These are phyloP conservation scores for Euryodendron excelsum DNA, from an alignment of 148 eudicot genomes.

Conservation along the genomic window DNA sequence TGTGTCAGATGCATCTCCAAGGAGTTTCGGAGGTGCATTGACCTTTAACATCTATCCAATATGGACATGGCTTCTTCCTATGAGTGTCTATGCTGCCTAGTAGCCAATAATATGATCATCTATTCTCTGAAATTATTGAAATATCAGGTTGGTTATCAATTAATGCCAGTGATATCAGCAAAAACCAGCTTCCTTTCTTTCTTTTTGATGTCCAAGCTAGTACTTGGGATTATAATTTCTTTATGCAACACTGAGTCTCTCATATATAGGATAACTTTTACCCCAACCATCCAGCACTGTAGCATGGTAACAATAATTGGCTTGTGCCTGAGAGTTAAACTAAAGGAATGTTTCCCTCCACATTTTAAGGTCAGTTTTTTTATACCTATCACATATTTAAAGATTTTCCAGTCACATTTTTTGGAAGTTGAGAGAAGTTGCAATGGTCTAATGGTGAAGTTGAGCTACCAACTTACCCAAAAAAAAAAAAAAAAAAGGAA, in stretches of 20 bases:
- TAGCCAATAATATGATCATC: background rate
- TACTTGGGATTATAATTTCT: background rate
- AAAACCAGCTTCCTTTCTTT: background rate
- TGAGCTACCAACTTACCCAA: too few species aligned
- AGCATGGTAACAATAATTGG: constrained; percentile 94
- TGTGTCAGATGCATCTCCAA: background rate
- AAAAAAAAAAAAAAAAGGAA: too few species aligned
- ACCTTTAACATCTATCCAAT: background rate
- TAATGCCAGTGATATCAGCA: background rate
- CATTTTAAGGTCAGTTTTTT: constrained; percentile 75
- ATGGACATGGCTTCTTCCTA: background rate
- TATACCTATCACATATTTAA: background rate
- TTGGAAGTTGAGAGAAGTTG: background rate
- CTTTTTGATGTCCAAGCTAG: background rate
- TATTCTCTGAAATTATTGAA: background rate
- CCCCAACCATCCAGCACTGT: constrained; percentile 89
- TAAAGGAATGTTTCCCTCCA: constrained; percentile 73
- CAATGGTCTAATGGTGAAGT: background rate
- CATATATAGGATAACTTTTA: constrained; percentile 72
- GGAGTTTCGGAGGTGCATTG: background rate
- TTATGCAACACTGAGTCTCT: background rate
- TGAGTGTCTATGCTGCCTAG: background rate
- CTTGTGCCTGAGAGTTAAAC: constrained; percentile 76
- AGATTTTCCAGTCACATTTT: background rate
- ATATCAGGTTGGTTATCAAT: background rate